Conservation (phyloP, 176 grass and related monocot genomes). For the Raddia guianensis region DNA sequence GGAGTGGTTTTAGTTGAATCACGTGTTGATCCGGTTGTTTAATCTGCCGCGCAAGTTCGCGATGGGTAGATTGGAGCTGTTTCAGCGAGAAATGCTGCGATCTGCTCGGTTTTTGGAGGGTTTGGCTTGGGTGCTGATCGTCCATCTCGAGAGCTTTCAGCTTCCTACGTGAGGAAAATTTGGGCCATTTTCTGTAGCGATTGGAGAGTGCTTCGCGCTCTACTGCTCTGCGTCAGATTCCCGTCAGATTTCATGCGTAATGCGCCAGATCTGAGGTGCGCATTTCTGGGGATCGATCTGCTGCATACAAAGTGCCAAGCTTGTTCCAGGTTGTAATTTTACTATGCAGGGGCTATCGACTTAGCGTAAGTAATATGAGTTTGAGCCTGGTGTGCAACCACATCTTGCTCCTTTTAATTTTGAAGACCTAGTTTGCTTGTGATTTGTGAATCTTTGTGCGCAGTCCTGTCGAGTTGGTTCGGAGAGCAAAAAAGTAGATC, state of each 20-base stretch:
- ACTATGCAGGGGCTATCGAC: background rate
- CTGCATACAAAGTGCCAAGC: background rate
- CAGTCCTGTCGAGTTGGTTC: background rate
- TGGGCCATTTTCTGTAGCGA: background rate
- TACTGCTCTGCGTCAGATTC: background rate
- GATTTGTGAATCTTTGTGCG: background rate
- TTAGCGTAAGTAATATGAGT: background rate
- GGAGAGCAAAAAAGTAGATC: background rate
- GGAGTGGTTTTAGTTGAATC: background rate
- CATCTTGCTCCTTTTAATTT: background rate
- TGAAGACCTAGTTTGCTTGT: background rate
- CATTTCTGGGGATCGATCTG: constrained; percentile 3
- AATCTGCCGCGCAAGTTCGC: background rate
- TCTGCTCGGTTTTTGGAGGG: background rate
- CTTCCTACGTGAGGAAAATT: background rate
- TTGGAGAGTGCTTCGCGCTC: background rate
- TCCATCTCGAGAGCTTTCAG: background rate
- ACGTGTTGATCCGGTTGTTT: background rate
- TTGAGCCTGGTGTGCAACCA: background rate
- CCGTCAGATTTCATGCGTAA: background rate
- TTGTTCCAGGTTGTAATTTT: background rate
- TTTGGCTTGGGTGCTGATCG: background rate
- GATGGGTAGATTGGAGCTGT: background rate
- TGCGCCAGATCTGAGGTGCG: background rate
- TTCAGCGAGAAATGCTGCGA: background rate